These are phyloP conservation scores for Paxillus involutus DNA, from an alignment of 768 basidiomycete genomes.

Conservation along the genomic window DNA sequence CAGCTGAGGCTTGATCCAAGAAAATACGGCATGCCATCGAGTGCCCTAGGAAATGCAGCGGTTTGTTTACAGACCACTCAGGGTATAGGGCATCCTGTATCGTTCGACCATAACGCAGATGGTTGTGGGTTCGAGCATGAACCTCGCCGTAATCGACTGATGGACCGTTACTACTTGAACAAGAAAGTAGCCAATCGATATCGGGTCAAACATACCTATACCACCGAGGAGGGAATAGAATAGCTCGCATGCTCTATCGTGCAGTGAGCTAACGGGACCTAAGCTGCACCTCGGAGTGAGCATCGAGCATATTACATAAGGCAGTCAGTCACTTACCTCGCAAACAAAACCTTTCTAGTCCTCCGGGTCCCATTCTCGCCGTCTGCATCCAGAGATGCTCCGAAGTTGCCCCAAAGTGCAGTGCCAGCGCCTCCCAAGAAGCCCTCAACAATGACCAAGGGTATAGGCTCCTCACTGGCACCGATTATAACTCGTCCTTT, in stretches of 20 bases:
- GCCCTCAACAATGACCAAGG: constrained; percentile 49
- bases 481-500: neutral
- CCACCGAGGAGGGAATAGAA: constrained; percentile 48
- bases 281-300: constrained; percentile 36
- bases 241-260: constrained; percentile 53
- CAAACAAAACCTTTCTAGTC: constrained; percentile 14
- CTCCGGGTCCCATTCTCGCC: constrained; percentile 4
- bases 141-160: constrained; percentile 48
- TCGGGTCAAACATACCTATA: constrained; percentile 29
- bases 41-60: constrained; percentile 51
- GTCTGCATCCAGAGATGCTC: constrained; percentile 30
- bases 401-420: constrained; percentile 41
- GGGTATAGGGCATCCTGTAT: constrained; percentile 43
- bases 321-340: constrained; percentile 13
- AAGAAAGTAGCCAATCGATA: neutral
- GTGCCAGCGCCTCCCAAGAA: constrained; percentile 41
- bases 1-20: neutral
- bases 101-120: constrained; percentile 43
- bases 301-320: neutral
- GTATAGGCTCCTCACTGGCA: constrained; percentile 12
- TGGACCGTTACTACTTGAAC: neutral
- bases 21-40: constrained; percentile 37
- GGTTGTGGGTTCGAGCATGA: constrained; percentile 38
- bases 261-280: constrained; percentile 51
- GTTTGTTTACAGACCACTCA: constrained; percentile 40